Evolutionary conservation across 768 basidiomycete species (phyloP), one percentile per base, ranked within the genome.

Genomic region (Clavulina sp.): DNA sequence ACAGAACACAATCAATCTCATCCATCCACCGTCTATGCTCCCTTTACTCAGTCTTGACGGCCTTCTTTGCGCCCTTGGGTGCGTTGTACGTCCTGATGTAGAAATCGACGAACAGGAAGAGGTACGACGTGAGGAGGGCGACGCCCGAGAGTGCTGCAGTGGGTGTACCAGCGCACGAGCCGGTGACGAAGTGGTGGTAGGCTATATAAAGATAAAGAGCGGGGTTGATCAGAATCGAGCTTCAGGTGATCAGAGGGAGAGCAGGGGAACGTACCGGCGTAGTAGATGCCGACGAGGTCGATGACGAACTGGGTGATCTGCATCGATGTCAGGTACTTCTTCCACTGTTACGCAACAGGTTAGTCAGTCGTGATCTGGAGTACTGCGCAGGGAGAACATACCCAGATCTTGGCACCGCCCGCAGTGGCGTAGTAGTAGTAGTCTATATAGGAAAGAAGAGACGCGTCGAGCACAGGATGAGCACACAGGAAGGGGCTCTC

Each of bases 401-500:
- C 97, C 91, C 95, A 97, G 68, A 97, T 88, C 69, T 74, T 85
- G 62, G 83, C 84, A 56, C 93, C 93, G 61, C 93, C 89, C 48
- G 95, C 91, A 48, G 93, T 96, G 26, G 89, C 91, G 68, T 84
- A 97, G 70, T 97, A 99, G 70, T 99, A 99, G 67, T 97, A 99
- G 70, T 97, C 91, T 92, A 49, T 6, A 21, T 4, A 19, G 18
- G 32, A 49, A 36, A 38, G 7, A 19, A 38, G 34, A 38, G 34
- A 7, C 7, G 19, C 19, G 34, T 7, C 34, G 19, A 19, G 19
- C 34, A 38, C 1, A 13, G n/a, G n/a, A n/a, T n/a, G n/a, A n/a
- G n/a, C 4, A 38, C 9, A 9, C 34, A 38, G 49, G 34, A 38
- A 38, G 19, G 7, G 21, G n/a, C n/a, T n/a, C n/a, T n/a, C n/a